Percentiles rank a stretch among this genome's conserved stretches.
phyloP scores from a whole-genome alignment of 2,329 filamentous ascomycete species.

The Mycosphaerella sp. region DNA sequence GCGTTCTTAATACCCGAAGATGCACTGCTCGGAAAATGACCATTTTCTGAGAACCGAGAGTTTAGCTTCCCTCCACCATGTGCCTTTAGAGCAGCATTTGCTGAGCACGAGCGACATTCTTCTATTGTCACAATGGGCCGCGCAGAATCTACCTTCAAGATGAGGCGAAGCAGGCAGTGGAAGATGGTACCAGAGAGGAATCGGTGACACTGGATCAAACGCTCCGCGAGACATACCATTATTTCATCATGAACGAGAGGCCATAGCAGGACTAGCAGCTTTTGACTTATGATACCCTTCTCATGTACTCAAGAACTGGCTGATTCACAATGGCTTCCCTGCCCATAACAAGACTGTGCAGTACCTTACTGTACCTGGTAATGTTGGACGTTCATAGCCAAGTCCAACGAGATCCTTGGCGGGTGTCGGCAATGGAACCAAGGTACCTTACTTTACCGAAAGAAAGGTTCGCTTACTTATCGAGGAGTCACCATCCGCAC shows the following conservation, averaged over 20 bases:
- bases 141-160: conserved; percentile 16
- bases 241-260: too few relatives aligned
- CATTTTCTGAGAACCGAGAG: too few relatives aligned
- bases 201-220: conserved; percentile 15
- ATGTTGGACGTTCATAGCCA: too few relatives aligned
- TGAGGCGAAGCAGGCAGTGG: conserved; percentile 17
- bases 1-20: too few relatives aligned
- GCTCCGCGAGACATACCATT: too few relatives aligned
- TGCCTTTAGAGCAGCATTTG: too few relatives aligned
- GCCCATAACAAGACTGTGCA: too few relatives aligned
- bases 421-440: conserved; percentile 4
- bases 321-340: not conserved
- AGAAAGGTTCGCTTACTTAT: not conserved
- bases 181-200: conserved; percentile 18
- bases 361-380: too few relatives aligned
- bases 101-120: conserved; percentile 12
- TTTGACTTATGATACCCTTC: not conserved
- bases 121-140: conserved; percentile 5
- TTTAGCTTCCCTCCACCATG: too few relatives aligned
- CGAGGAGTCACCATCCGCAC: not conserved
- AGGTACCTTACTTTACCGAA: too few relatives aligned
- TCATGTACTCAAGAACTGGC: too few relatives aligned
- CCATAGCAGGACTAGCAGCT: not conserved
- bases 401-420: not conserved
- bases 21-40: too few relatives aligned